A percentile compares a stretch with the other conserved stretches of the same genome.
Conservation (phyloP, 306 rosid species). For the Canavalia gladiata region DNA sequence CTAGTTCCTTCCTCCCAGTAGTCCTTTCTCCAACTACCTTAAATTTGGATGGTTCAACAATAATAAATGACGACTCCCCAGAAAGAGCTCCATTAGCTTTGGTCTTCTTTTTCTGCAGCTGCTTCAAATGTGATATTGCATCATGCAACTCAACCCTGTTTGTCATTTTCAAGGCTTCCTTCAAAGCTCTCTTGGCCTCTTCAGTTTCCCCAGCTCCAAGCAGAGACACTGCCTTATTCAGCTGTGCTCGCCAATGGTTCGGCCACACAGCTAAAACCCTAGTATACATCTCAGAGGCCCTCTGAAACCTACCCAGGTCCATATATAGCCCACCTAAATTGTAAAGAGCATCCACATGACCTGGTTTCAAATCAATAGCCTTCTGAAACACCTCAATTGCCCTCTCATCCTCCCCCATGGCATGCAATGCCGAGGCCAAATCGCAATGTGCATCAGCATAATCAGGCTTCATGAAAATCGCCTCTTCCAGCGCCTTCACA, state of each 20-base stretch:
- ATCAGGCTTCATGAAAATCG: slow-evolving; percentile 94
- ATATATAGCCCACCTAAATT: slow-evolving; percentile 97
- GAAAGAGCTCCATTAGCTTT: slow-evolving; percentile 67
- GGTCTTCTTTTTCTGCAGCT: slow-evolving; percentile 90
- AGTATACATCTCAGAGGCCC: slow-evolving; percentile 99
- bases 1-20: slow-evolving; percentile 71
- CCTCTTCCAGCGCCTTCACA: slow-evolving; percentile 93
- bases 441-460: slow-evolving; percentile 99
- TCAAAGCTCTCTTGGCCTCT: slow-evolving; percentile 89
- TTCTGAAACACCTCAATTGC: slow-evolving; percentile 96
- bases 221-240: slow-evolving; percentile 95
- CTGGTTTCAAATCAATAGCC: slow-evolving; percentile 96
- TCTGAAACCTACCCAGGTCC: slow-evolving; percentile 92
- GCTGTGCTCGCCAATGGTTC: slow-evolving; percentile 99
- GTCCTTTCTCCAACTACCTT: slow-evolving; percentile 83
- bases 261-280: slow-evolving; percentile 97
- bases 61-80: slow-evolving; percentile 71
- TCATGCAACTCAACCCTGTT: slow-evolving; percentile 98
- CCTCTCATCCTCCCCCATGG: slow-evolving; percentile 93
- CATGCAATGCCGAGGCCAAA: slow-evolving; percentile 96
- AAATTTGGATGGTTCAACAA: slow-evolving; percentile 76
- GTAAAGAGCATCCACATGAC: slow-evolving; percentile 92
- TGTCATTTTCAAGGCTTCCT: slow-evolving; percentile 97
- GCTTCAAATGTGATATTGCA: slow-evolving; percentile 95
- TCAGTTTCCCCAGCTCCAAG: slow-evolving; percentile 94